Percentiles rank a stretch among this genome's conserved stretches.
phyloP scores from a whole-genome alignment of 1,284 basidiomycete species.

The Phellopilus nigrolimitatus region DNA sequence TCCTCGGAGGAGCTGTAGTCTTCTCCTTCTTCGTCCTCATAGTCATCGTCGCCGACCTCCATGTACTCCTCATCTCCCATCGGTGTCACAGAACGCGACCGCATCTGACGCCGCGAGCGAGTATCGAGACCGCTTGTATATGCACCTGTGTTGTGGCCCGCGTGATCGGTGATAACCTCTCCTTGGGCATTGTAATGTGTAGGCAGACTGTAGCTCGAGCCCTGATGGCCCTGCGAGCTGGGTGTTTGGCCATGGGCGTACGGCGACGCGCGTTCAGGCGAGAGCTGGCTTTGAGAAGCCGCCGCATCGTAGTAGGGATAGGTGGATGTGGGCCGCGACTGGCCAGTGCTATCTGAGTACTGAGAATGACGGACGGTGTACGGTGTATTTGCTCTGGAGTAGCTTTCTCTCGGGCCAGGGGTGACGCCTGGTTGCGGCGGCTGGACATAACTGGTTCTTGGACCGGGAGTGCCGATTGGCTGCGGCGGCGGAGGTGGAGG shows the following conservation, averaged over 20 bases:
- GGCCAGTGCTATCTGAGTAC: conserved; percentile 11
- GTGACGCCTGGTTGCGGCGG: conserved; percentile 11
- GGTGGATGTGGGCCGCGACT: conserved; percentile 20
- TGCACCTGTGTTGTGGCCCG: conserved; percentile 52
- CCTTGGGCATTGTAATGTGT: conserved; percentile 13
- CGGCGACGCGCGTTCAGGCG: conserved; percentile 9
- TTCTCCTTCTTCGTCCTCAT: conserved; percentile 49
- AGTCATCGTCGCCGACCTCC: conserved; percentile 39
- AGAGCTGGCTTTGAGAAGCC: neutral
- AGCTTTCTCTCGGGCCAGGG: neutral
- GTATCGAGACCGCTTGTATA: conserved; percentile 58
- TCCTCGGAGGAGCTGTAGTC: conserved; percentile 31
- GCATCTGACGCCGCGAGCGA: conserved; percentile 44
- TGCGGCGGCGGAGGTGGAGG: conserved; percentile 12
- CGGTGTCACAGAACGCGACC: conserved; percentile 70
- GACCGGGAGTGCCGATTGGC: neutral
- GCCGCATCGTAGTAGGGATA: conserved; percentile 15
- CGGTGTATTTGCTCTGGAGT: conserved; percentile 1
- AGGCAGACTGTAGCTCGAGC: neutral
- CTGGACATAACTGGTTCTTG: neutral
- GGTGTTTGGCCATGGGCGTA: conserved; percentile 23
- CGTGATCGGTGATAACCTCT: conserved; percentile 28
- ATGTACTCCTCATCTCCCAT: conserved; percentile 67
- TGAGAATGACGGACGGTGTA: conserved; percentile 4
- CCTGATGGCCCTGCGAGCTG: conserved; percentile 16